Percentiles rank a stretch among this genome's conserved stretches.
Conservation (phyloP, 441 rosid genomes). For the Arabidopsis hybrid region DNA sequence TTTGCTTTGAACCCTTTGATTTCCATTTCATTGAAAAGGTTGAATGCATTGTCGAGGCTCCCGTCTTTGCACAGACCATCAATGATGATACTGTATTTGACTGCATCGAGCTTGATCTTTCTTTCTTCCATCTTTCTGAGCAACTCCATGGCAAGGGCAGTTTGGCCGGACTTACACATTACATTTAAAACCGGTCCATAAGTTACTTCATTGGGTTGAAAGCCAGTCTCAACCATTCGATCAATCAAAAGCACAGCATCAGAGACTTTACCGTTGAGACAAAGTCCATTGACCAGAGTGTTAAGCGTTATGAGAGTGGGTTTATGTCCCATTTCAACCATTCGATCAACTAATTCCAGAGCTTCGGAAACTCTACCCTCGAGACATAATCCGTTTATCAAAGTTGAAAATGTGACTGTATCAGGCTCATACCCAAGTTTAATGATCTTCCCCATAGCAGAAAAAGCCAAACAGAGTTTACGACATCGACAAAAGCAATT, state of each 20-base stretch:
- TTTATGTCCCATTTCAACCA: neutral
- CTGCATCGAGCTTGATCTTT: neutral
- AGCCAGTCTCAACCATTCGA: neutral
- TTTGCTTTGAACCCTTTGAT: slow-evolving; percentile 1
- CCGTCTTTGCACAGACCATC: slow-evolving; percentile 20
- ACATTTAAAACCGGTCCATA: neutral
- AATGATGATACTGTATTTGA: neutral
- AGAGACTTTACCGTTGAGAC: slow-evolving; percentile 2
- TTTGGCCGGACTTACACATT: neutral
- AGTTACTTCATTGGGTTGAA: neutral
- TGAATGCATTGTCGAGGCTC: neutral
- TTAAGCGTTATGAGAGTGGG: slow-evolving; percentile 7
- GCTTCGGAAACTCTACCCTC: slow-evolving; percentile 1
- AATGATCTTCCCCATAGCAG: neutral
- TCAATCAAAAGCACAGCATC: neutral
- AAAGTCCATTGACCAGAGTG: slow-evolving; percentile 12
- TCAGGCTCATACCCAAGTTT: slow-evolving; percentile 18
- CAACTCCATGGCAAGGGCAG: slow-evolving; percentile 8
- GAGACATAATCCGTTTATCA: neutral
- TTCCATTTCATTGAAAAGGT: slow-evolving; percentile 28
- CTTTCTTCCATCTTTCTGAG: slow-evolving; percentile 4
- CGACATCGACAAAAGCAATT: neutral
- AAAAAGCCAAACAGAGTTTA: neutral
- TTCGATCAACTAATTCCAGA: neutral
- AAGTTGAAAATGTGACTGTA: neutral